Evolutionary conservation across 2,329 filamentous ascomycete species (phyloP).

Genomic region (Aspergillus transmontanensis): DNA sequence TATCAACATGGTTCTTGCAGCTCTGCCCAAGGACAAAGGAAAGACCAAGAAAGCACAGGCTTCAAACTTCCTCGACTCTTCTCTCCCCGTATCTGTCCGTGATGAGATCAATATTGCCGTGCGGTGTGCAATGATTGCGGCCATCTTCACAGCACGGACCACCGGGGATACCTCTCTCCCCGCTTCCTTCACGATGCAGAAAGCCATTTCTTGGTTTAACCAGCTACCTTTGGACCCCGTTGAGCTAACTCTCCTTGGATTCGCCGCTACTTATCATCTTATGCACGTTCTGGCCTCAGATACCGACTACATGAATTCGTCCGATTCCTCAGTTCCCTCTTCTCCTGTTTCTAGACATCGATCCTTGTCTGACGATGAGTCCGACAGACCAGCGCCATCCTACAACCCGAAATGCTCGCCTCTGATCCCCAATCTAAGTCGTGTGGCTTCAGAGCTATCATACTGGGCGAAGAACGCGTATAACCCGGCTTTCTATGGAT

Average conservation of each 20-base stretch:
- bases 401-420: constrained; percentile 17
- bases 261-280: constrained; percentile 45
- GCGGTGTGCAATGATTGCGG: constrained; percentile 61
- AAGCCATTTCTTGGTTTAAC: constrained; percentile 46
- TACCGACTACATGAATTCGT: constrained; percentile 40
- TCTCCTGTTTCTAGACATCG: constrained; percentile 27
- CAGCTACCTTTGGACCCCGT: constrained; percentile 45
- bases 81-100: constrained; percentile 51
- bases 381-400: constrained; percentile 19
- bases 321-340: constrained; percentile 34
- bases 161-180: constrained; percentile 36
- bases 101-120: constrained; percentile 61
- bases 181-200: constrained; percentile 41
- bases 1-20: constrained; percentile 56
- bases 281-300: constrained; percentile 45
- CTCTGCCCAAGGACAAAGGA: constrained; percentile 48
- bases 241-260: constrained; percentile 45
- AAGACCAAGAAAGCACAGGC: constrained; percentile 33
- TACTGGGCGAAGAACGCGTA: constrained; percentile 50
- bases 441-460: constrained; percentile 43
- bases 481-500: constrained; percentile 46
- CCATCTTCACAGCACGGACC: constrained; percentile 48
- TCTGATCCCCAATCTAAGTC: constrained; percentile 37
- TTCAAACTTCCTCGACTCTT: constrained; percentile 55
- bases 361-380: constrained; percentile 31